phyloP scores from a whole-genome alignment of 176 grass and related monocot genomes.

The Phyllostachys edulis region DNA sequence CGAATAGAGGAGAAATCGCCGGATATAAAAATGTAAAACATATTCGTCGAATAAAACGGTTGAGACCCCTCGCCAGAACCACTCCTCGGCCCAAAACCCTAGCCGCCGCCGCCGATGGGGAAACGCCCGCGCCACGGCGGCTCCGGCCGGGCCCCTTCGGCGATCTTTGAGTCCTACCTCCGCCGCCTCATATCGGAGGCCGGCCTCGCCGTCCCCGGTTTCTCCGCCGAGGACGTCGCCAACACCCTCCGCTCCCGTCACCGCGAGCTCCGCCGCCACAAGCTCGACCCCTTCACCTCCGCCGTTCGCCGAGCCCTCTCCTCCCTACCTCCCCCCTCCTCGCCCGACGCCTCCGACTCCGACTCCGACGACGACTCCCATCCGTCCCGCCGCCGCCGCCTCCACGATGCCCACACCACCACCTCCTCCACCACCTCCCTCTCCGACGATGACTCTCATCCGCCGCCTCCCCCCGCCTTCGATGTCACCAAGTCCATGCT shows the following conservation, averaged over 20 bases:
- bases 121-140: conserved; percentile 54
- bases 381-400: conserved; percentile 26
- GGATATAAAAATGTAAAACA: no score
- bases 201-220: conserved; percentile 31
- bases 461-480: conserved; percentile 34
- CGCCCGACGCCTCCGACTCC: neutral
- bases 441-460: conserved; percentile 28
- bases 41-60: no score
- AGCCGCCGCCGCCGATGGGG: conserved; percentile 44
- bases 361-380: conserved; percentile 17
- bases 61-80: neutral
- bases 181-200: conserved; percentile 38
- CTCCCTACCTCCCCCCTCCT: neutral
- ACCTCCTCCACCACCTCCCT: conserved; percentile 48
- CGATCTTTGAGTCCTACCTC: conserved; percentile 31
- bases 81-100: conserved; percentile 4
- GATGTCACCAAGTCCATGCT: conserved; percentile 69
- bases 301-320: conserved; percentile 38
- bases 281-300: conserved; percentile 49
- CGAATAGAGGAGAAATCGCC: no score
- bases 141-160: conserved; percentile 16
- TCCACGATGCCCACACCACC: conserved; percentile 31
- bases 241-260: conserved; percentile 50
- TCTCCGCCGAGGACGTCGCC: conserved; percentile 51
- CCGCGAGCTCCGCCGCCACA: conserved; percentile 48